Evolutionary conservation across 1,284 basidiomycete species (phyloP).

Genomic region (Pseudozyma sp.): DNA sequence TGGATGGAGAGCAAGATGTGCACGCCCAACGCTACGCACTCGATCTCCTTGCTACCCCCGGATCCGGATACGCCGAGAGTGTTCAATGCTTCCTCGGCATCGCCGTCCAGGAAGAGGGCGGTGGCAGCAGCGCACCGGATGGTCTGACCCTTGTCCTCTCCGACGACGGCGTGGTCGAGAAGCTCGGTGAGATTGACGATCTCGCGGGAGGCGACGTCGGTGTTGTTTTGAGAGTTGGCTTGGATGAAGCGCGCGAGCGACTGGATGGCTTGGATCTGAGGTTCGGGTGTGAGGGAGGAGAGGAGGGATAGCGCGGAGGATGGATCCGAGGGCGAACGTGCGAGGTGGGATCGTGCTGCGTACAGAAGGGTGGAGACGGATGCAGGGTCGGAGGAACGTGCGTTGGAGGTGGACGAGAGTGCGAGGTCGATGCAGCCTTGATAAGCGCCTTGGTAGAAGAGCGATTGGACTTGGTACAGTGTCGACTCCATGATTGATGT

Average conservation of each 20-base stretch:
- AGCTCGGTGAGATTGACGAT: conserved; percentile 59
- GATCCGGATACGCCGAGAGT: conserved; percentile 47
- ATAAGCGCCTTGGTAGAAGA: conserved; percentile 67
- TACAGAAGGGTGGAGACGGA: conserved; percentile 56
- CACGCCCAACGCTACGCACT: conserved; percentile 64
- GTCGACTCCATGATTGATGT: conserved; percentile 45
- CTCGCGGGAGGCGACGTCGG: conserved; percentile 35
- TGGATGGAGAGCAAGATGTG: conserved; percentile 66
- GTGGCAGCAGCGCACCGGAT: conserved; percentile 58
- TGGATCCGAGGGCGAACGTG: conserved; percentile 47
- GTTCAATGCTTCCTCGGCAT: conserved; percentile 60
- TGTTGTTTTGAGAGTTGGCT: conserved; percentile 36
- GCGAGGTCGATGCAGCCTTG: conserved; percentile 60
- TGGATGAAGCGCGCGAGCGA: conserved; percentile 58
- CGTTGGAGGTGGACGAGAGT: conserved; percentile 29
- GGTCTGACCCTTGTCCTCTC: conserved; percentile 38
- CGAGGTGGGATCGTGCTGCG: conserved; percentile 63
- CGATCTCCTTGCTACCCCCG: conserved; percentile 56
- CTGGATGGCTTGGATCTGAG: conserved; percentile 51
- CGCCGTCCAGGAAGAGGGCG: conserved; percentile 57
- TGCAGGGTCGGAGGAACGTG: conserved; percentile 39
- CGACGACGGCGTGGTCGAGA: conserved; percentile 61
- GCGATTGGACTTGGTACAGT: conserved; percentile 60
- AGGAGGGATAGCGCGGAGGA: conserved; percentile 55
- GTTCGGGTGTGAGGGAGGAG: conserved; percentile 26